Evolutionary conservation across 345 rosid species (phyloP), one percentile per base, ranked within the genome.

Genomic region (Salix caprea): DNA sequence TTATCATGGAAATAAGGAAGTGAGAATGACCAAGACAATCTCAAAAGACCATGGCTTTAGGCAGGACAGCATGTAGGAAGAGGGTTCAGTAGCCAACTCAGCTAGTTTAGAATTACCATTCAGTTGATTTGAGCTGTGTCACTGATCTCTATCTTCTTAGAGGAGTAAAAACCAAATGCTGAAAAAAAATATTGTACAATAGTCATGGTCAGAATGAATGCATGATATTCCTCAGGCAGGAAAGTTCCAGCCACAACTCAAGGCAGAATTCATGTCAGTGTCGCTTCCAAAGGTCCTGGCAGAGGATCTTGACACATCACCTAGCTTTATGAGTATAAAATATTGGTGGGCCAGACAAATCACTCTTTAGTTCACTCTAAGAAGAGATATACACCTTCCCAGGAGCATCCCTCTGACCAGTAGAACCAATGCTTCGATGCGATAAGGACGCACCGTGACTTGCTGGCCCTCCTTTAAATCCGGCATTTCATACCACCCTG

Each of bases 371-470:
- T 60, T 79, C 74, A 74, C 67, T 30, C n/a, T 10, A 64, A 46
- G 39, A 16, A 74, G 76, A 70, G 70, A 74, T 69, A 83, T 82
- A 65, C 68, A 95, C 99, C 97, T 87, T 96, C 70, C 99, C 98
- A 11, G 91, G 91, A 78, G 89, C 90, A 86, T 94, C 98, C 85
- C 99, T 90, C 88, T 93, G 98, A 69, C 99, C 97, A 30, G 98
- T 93, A 67, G 99, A 96, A 79, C 98, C 99, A 78, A 71, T 54
- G 70, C 88, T 86, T 79, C 97, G 83, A 87, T 96, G 99, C 21
- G 92, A 77, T 64, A 85, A 68, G 76, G 98, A 96, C 52, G 87
- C 81, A 84, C 99, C 99, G 82, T 96, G 99, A 74, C 94, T 90
- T 61, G 85, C 92, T 2, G 94, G 91, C 87, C 70, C 70, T 79